Evolutionary conservation across 352 stramenopile genomes (phyloP).

Genomic region (Thraustochytrium striatum): DNA sequence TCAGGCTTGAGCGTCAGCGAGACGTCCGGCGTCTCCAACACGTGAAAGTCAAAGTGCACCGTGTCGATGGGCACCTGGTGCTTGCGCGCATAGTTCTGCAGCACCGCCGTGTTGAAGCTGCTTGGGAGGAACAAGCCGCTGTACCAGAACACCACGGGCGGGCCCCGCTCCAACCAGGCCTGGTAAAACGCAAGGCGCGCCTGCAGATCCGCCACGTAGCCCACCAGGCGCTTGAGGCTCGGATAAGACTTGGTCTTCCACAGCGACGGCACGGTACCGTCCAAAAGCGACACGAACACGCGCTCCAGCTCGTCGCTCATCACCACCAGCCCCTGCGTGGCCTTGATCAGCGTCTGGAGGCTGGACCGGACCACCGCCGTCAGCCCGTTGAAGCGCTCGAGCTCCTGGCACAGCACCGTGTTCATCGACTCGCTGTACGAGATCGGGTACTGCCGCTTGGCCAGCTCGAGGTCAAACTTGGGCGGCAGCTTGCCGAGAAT

Average conservation of each 20-base stretch:
- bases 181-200: constrained; percentile 81
- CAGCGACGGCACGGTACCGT: constrained; percentile 76
- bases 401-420: constrained; percentile 87
- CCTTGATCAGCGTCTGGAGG: constrained; percentile 78
- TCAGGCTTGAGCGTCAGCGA: constrained; percentile 57
- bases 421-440: constrained; percentile 90
- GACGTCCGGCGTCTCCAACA: constrained; percentile 63
- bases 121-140: constrained; percentile 92
- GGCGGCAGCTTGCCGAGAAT: constrained; percentile 71
- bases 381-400: constrained; percentile 89
- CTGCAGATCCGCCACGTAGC: constrained; percentile 80
- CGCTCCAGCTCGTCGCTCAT: constrained; percentile 89
- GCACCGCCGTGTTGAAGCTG: constrained; percentile 86
- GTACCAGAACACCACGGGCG: constrained; percentile 85
- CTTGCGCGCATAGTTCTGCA: constrained; percentile 87
- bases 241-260: constrained; percentile 62
- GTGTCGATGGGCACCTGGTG: constrained; percentile 84
- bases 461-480: constrained; percentile 81
- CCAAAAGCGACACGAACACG: constrained; percentile 78
- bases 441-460: constrained; percentile 78
- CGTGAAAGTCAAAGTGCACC: constrained; percentile 78
- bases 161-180: constrained; percentile 78
- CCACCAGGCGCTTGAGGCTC: constrained; percentile 78
- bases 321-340: constrained; percentile 85
- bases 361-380: constrained; percentile 71